A percentile compares a stretch with the other conserved stretches of the same genome.
Evolutionary conservation across 163 green algal species (phyloP).

Genomic region (Coccomyxa subellipsoidea): DNA sequence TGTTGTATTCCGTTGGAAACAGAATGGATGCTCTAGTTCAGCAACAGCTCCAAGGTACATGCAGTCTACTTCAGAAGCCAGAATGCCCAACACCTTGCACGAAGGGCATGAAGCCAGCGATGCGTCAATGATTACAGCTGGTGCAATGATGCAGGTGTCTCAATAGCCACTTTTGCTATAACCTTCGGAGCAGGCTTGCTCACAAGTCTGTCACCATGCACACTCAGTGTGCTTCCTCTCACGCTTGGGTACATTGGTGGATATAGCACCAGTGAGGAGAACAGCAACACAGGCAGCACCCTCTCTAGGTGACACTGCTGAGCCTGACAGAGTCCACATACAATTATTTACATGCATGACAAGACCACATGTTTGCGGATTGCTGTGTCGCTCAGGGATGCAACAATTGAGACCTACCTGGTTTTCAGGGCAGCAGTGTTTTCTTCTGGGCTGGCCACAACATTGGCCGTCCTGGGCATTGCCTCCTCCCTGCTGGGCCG

Average conservation of each 20-base stretch:
- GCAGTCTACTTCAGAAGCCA: constrained; percentile 85
- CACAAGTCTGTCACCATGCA: constrained; percentile 92
- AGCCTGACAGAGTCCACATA: no score
- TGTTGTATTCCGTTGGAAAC: constrained; percentile 42
- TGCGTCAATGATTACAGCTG: constrained; percentile 90
- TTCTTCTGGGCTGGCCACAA: constrained; percentile 80
- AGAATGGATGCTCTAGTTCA: constrained; percentile 49
- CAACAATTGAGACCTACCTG: background rate
- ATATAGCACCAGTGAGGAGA: constrained; percentile 41
- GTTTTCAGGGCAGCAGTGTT: constrained; percentile 56
- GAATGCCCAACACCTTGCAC: no score
- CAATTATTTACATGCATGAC: no score
- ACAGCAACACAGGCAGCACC: background rate
- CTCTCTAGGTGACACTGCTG: constrained; percentile 25
- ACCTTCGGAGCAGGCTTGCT: constrained; percentile 81
- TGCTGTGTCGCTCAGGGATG: background rate
- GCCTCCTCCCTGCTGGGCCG: constrained; percentile 63
- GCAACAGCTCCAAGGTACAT: constrained; percentile 45
- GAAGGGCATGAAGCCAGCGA: no score
- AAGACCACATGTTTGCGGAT: no score
- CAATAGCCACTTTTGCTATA: constrained; percentile 56
- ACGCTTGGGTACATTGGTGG: constrained; percentile 97
- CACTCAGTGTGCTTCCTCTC: constrained; percentile 87
- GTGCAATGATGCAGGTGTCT: constrained; percentile 56
- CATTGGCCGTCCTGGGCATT: constrained; percentile 76